These are phyloP conservation scores for Aspergillus sclerotiicarbonarius DNA, from an alignment of 495 filamentous ascomycete genomes.

Conservation along the genomic window DNA sequence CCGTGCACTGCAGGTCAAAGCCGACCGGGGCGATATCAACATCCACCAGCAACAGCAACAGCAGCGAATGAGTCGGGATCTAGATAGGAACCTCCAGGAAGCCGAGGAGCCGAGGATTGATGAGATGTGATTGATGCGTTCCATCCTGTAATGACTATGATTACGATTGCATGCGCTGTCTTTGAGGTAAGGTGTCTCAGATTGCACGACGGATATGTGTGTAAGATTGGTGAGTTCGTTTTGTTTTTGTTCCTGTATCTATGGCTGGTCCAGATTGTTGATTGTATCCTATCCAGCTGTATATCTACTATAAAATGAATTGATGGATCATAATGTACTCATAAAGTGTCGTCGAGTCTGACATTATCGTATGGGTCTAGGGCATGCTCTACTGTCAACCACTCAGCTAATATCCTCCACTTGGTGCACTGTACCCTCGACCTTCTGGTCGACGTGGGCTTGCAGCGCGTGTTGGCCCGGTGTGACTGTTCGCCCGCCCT, in stretches of 20 bases:
- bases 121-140: constrained; percentile 17
- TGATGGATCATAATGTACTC: background rate
- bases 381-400: background rate
- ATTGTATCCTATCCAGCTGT: background rate
- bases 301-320: background rate
- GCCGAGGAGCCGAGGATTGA: constrained; percentile 24
- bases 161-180: background rate
- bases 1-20: constrained; percentile 18
- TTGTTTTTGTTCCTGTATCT: background rate
- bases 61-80: background rate
- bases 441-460: constrained; percentile 15
- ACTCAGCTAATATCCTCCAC: constrained; percentile 10
- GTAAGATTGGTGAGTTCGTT: background rate
- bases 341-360: too few species aligned
- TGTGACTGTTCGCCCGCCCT: constrained; percentile 26
- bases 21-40: constrained; percentile 21
- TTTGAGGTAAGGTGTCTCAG: background rate
- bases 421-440: constrained; percentile 15
- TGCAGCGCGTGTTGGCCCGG: constrained; percentile 24
- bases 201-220: background rate
- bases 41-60: constrained; percentile 1
- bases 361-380: too few species aligned
- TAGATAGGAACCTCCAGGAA: constrained; percentile 13
- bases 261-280: background rate
- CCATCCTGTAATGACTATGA: background rate